These are phyloP conservation scores for Lactifluus pinguis DNA, from an alignment of 768 basidiomycete species.

Conservation along the genomic window DNA sequence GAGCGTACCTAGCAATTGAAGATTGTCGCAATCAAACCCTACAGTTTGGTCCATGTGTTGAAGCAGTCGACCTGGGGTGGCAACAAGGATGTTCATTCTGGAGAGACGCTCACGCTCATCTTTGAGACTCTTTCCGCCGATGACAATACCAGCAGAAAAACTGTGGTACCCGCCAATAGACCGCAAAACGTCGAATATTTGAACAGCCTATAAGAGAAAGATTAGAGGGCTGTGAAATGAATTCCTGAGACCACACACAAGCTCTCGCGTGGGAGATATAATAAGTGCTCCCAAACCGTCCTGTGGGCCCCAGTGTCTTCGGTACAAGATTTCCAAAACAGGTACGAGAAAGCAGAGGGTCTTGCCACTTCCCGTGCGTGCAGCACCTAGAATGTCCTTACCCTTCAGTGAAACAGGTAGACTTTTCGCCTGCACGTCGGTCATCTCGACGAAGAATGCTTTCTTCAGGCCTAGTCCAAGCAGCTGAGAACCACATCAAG, in stretches of 20 bases:
- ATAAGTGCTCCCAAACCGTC: slow-evolving; percentile 82
- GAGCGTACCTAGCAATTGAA: slow-evolving; percentile 79
- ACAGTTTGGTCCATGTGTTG: slow-evolving; percentile 99
- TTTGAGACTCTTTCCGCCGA: slow-evolving; percentile 92
- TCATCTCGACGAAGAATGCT: slow-evolving; percentile 79
- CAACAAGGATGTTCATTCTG: slow-evolving; percentile 97
- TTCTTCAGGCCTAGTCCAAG: slow-evolving; percentile 64
- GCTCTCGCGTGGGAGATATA: slow-evolving; percentile 88
- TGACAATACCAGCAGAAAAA: slow-evolving; percentile 92
- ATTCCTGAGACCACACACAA: slow-evolving; percentile 42
- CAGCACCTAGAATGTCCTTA: slow-evolving; percentile 59
- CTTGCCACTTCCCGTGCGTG: slow-evolving; percentile 65
- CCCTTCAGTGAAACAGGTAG: slow-evolving; percentile 53
- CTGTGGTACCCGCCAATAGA: slow-evolving; percentile 85
- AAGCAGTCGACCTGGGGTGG: slow-evolving; percentile 87
- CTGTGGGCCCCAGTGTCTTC: slow-evolving; percentile 60
- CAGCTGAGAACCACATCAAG: not conserved
- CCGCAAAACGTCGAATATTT: slow-evolving; percentile 95
- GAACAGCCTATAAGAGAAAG: slow-evolving; percentile 60
- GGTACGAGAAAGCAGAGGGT: slow-evolving; percentile 68
- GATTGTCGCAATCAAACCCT: slow-evolving; percentile 83
- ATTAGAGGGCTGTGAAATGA: slow-evolving; percentile 1
- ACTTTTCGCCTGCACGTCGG: slow-evolving; percentile 62
- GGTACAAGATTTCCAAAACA: slow-evolving; percentile 52
- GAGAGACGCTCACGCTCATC: slow-evolving; percentile 83